Evolutionary conservation across 2,329 filamentous ascomycete genomes (phyloP).

Genomic region (Curvularia eragrostidis): DNA sequence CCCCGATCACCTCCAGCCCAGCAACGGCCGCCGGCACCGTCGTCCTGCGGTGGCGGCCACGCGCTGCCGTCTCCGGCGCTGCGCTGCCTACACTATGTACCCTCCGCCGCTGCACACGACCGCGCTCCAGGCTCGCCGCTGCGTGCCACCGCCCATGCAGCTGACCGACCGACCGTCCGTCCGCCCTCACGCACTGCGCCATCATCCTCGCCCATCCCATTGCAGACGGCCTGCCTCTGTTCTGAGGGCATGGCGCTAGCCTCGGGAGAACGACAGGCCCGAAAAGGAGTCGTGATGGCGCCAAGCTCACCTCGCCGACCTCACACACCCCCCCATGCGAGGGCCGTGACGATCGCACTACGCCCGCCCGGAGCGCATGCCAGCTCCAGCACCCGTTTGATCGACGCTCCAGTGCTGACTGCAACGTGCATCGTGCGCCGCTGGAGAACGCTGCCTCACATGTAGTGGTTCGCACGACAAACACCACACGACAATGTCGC

Average conservation of each 20-base stretch:
- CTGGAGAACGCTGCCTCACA: slow-evolving; percentile 17
- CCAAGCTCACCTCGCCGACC: slow-evolving; percentile 49
- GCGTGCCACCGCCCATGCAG: background rate
- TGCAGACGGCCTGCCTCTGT: slow-evolving; percentile 12
- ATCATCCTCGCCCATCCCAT: no score
- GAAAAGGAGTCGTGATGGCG: slow-evolving; percentile 34
- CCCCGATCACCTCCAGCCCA: slow-evolving; percentile 23
- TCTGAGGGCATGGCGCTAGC: slow-evolving; percentile 22
- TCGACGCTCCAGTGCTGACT: slow-evolving; percentile 42
- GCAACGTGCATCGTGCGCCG: slow-evolving; percentile 43
- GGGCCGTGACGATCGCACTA: slow-evolving; percentile 43
- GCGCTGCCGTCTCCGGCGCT: background rate
- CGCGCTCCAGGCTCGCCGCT: background rate
- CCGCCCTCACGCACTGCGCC: no score
- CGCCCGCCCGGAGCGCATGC: slow-evolving; percentile 39
- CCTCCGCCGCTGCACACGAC: no score
- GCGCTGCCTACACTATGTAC: no score
- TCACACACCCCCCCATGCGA: slow-evolving; percentile 35
- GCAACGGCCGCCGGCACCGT: slow-evolving; percentile 24
- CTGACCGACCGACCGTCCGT: no score
- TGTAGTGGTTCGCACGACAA: slow-evolving; percentile 8
- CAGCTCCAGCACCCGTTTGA: slow-evolving; percentile 51
- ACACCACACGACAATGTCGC: slow-evolving; percentile 8
- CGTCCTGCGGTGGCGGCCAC: background rate
- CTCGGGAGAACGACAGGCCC: slow-evolving; percentile 34